phyloP scores from a whole-genome alignment of 441 rosid species.

The Flueggea neowawraea region DNA sequence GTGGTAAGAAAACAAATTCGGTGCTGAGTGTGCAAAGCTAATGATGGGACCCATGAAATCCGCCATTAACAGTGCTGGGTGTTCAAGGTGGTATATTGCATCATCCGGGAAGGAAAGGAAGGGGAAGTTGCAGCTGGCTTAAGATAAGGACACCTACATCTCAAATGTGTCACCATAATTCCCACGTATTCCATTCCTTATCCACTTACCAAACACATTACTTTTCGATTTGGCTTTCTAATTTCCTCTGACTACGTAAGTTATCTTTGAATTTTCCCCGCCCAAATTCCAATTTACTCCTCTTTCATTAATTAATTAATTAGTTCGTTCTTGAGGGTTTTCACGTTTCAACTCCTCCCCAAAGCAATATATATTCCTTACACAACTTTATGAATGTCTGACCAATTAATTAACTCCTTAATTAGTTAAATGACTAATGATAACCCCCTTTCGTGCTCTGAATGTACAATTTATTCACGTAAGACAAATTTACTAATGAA shows the following conservation, averaged over 20 bases:
- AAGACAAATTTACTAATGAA: too few species aligned
- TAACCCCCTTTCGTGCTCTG: not conserved
- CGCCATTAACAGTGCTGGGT: not conserved
- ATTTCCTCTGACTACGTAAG: not conserved
- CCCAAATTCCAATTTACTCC: slow-evolving; percentile 5
- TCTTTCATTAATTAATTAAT: not conserved
- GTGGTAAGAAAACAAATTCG: not conserved
- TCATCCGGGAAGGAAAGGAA: slow-evolving; percentile 6
- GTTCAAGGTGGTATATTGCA: slow-evolving; percentile 19
- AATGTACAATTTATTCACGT: too few species aligned
- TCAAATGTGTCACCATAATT: slow-evolving; percentile 15
- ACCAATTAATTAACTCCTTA: too few species aligned
- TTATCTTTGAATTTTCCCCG: slow-evolving; percentile 7
- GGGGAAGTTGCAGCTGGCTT: not conserved
- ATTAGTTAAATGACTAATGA: not conserved
- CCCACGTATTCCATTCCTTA: slow-evolving; percentile 27
- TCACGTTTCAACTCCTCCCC: not conserved
- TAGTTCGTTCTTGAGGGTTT: not conserved
- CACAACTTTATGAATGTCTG: too few species aligned
- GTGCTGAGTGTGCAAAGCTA: not conserved
- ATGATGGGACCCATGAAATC: slow-evolving; percentile 13
- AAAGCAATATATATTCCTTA: too few species aligned
- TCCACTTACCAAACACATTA: slow-evolving; percentile 24
- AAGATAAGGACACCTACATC: slow-evolving; percentile 34
- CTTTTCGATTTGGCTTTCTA: slow-evolving; percentile 6